A percentile compares a stretch with the other conserved stretches of the same genome.
Conservation (phyloP, 2,329 filamentous ascomycete species). For the Hypoxylon sp. region DNA sequence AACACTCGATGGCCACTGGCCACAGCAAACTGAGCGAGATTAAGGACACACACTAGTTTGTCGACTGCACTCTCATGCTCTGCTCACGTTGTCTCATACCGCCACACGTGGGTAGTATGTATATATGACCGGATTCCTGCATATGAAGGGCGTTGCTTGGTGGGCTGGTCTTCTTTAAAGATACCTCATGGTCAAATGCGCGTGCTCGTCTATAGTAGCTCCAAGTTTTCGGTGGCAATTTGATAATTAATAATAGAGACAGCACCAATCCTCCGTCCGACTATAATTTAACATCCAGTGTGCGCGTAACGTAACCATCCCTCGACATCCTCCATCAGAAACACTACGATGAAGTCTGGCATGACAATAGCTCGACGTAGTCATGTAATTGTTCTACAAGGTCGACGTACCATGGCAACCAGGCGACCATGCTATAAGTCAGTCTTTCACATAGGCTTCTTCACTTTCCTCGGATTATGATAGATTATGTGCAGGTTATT, state of each 20-base stretch:
- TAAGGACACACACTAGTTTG: slow-evolving; percentile 39
- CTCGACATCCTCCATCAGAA: not conserved
- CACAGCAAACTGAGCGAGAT: slow-evolving; percentile 72
- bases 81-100: too few species aligned
- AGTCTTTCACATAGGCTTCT: not conserved
- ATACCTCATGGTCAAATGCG: not conserved
- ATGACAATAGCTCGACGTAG: not conserved
- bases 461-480: not conserved
- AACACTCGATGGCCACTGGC: slow-evolving; percentile 73
- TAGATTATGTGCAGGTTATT: slow-evolving; percentile 2
- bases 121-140: not conserved
- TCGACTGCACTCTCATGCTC: not conserved
- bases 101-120: not conserved
- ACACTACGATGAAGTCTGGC: too few species aligned
- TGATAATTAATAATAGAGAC: slow-evolving; percentile 1
- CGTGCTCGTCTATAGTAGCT: not conserved
- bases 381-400: not conserved
- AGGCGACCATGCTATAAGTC: not conserved
- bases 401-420: not conserved
- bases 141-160: not conserved
- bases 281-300: not conserved
- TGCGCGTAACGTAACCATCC: not conserved
- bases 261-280: not conserved
- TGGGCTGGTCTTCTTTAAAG: not conserved
- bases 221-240: not conserved